These are phyloP conservation scores for Blastobotrys buckinghamii DNA, from an alignment of 1,139 yeast species.

Conservation along the genomic window DNA sequence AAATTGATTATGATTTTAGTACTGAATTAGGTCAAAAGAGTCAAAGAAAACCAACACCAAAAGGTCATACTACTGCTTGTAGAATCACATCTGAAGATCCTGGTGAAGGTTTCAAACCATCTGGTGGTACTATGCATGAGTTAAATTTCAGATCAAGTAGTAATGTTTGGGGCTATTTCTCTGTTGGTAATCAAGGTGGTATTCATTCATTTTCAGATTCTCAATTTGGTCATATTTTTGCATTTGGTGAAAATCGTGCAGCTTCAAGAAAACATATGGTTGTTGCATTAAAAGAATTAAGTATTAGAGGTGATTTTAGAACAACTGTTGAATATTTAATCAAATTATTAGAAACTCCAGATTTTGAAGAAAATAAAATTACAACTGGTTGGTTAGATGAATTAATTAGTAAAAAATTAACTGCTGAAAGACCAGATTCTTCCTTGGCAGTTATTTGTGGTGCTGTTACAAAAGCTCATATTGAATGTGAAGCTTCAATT, in stretches of 20 bases:
- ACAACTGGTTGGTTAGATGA: constrained; percentile 99
- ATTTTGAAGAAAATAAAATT: constrained; percentile 90
- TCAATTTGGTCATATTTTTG: constrained; percentile 97
- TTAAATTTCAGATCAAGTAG: constrained; percentile 94
- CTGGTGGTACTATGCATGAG: constrained; percentile 94
- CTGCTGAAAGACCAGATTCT: constrained; percentile 95
- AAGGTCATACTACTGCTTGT: constrained; percentile 98
- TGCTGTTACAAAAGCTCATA: constrained; percentile 91
- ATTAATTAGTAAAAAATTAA: constrained; percentile 82
- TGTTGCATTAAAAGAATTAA: constrained; percentile 91
- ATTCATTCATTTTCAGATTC: constrained; percentile 97
- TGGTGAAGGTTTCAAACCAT: constrained; percentile 97
- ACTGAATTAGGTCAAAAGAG: constrained; percentile 62
- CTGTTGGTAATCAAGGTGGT: constrained; percentile 93
- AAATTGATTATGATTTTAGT: constrained; percentile 85
- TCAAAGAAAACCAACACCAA: constrained; percentile 90
- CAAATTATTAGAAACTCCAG: constrained; percentile 91
- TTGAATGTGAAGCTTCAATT: constrained; percentile 67
- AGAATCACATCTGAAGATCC: constrained; percentile 99
- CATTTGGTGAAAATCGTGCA: constrained; percentile 97
- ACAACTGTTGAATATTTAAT: constrained; percentile 96
- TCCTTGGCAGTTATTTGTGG: constrained; percentile 91
- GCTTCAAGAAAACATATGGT: constrained; percentile 99
- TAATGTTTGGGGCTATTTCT: constrained; percentile 98
- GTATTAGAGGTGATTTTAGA: constrained; percentile 96